These are phyloP conservation scores for Mortierella sp. DNA, from an alignment of 371 early-diverging fungal genomes.

Conservation along the genomic window DNA sequence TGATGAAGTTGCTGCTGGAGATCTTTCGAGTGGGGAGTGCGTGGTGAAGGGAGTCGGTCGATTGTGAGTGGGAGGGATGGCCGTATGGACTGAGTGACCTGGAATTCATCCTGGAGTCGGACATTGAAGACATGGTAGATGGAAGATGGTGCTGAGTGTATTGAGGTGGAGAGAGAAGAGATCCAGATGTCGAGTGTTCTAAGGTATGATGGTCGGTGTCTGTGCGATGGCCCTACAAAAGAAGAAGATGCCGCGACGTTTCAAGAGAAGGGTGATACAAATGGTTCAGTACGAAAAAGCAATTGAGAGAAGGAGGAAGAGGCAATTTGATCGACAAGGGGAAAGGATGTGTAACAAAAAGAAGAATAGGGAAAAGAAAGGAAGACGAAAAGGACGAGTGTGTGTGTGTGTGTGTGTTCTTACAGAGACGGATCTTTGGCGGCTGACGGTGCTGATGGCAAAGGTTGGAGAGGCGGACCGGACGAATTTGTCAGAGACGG, in stretches of 20 bases:
- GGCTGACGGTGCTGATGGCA: not conserved
- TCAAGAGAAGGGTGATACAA: not conserved
- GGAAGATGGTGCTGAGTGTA: not conserved
- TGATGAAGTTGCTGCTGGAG: slow-evolving; percentile 28
- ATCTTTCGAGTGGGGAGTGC: slow-evolving; percentile 26
- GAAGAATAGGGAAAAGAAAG: not conserved
- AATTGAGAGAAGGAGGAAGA: not conserved
- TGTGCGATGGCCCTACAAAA: not conserved
- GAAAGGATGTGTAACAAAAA: not conserved
- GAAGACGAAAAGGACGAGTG: no score
- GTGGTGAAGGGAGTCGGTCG: not conserved
- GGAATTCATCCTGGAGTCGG: not conserved
- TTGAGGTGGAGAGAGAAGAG: slow-evolving; percentile 2
- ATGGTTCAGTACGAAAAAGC: not conserved
- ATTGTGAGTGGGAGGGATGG: not conserved
- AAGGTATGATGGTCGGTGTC: not conserved
- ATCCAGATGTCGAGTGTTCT: not conserved
- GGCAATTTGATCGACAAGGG: not conserved
- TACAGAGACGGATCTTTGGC: slow-evolving; percentile 34
- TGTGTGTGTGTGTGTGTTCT: not conserved
- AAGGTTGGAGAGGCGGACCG: slow-evolving; percentile 9
- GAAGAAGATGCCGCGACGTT: not conserved
- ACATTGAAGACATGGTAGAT: not conserved
- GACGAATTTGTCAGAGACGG: slow-evolving; percentile 13
- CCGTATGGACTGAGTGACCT: not conserved